These are phyloP conservation scores for Acanthamoeba lugdunensis DNA, from an alignment of 208 protist species.

Conservation along the genomic window DNA sequence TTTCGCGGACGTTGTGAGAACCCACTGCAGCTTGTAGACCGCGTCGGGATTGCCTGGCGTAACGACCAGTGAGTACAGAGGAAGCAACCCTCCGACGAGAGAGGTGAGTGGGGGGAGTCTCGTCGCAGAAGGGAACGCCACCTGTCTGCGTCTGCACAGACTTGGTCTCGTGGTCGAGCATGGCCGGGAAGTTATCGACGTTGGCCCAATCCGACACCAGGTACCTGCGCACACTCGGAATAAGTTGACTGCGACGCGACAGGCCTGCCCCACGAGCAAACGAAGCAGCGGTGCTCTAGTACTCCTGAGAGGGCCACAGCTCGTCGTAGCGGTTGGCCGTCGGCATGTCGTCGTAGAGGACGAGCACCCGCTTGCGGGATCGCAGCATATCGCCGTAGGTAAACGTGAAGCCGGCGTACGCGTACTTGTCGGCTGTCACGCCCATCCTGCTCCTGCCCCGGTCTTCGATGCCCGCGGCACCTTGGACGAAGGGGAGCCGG, in stretches of 20 bases:
- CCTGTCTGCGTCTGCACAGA: not conserved
- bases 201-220: not conserved
- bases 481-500: not conserved
- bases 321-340: not conserved
- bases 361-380: not conserved
- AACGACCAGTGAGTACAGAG: not conserved
- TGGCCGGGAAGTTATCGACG: constrained; percentile 13
- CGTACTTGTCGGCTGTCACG: not conserved
- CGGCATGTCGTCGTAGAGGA: not conserved
- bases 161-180: not conserved
- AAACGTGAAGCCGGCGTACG: not conserved
- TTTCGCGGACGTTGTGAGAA: constrained; percentile 2
- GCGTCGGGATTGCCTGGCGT: constrained; percentile 24
- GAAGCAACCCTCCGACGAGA: not conserved
- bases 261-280: not conserved
- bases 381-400: not conserved
- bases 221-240: not conserved
- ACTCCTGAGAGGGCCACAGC: not conserved
- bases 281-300: not conserved
- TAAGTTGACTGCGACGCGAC: not conserved
- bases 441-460: not conserved
- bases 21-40: constrained; percentile 44
- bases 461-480: not conserved
- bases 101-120: not conserved
- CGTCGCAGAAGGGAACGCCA: not conserved